Conservation (phyloP, 2,329 filamentous ascomycete species). For the Alternaria sp. region DNA sequence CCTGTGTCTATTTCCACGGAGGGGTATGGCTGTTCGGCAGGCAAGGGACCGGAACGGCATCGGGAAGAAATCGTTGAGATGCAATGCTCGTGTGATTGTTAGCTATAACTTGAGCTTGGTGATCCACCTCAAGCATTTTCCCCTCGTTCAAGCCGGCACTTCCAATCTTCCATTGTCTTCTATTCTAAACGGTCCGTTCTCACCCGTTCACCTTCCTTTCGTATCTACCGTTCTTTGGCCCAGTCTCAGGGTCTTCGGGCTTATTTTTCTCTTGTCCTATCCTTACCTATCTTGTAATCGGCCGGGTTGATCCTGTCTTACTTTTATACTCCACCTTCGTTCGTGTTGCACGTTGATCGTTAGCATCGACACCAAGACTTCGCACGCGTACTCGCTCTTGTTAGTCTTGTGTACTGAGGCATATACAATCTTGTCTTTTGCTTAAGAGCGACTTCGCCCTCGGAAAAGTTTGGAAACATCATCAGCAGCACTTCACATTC, state of each 20-base stretch:
- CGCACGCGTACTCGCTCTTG: conserved; percentile 1
- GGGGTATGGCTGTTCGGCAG: background rate
- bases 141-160: background rate
- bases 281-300: conserved; percentile 15
- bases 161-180: conserved; percentile 8
- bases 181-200: conserved; percentile 1
- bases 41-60: background rate
- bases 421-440: conserved; percentile 5
- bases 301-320: conserved; percentile 25
- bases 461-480: background rate
- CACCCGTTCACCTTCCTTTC: background rate
- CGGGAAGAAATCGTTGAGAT: background rate
- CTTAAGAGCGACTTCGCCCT: background rate
- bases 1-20: conserved; percentile 20
- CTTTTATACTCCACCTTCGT: conserved; percentile 10
- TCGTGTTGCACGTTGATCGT: conserved; percentile 26
- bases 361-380: conserved; percentile 1
- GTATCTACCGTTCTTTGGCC: conserved; percentile 15
- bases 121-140: background rate
- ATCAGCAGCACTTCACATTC: background rate
- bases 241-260: conserved; percentile 17
- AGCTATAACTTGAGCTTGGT: conserved; percentile 25
- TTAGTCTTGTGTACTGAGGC: background rate
- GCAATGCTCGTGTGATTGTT: background rate
- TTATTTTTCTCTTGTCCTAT: conserved; percentile 8